phyloP scores from a whole-genome alignment of 1,284 basidiomycete genomes.

The Ceratobasidium theobromae region DNA sequence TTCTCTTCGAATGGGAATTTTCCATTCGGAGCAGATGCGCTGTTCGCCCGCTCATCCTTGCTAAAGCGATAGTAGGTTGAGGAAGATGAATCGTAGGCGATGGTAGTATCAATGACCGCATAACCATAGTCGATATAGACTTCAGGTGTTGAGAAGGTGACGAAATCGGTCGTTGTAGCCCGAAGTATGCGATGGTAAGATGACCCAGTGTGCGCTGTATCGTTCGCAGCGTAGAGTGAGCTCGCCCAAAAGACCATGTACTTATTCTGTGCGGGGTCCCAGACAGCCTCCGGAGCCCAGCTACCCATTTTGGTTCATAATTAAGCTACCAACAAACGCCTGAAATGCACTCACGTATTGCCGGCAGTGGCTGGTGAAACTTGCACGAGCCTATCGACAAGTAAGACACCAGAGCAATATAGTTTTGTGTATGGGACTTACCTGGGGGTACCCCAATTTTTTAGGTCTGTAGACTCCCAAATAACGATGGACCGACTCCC shows the following conservation, averaged over 20 bases:
- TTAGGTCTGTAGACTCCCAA: slow-evolving; percentile 29
- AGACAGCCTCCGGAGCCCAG: slow-evolving; percentile 26
- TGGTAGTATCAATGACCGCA: slow-evolving; percentile 17
- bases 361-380: slow-evolving; percentile 26
- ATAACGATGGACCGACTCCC: slow-evolving; percentile 24
- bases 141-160: slow-evolving; percentile 9
- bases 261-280: slow-evolving; percentile 24
- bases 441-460: slow-evolving; percentile 25
- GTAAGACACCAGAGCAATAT: no score
- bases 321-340: not conserved
- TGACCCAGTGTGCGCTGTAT: slow-evolving; percentile 15
- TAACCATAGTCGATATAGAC: slow-evolving; percentile 20
- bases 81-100: slow-evolving; percentile 8
- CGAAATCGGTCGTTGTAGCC: slow-evolving; percentile 22
- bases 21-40: slow-evolving; percentile 21
- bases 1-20: slow-evolving; percentile 25
- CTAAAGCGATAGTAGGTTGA: slow-evolving; percentile 25
- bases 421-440: not conserved
- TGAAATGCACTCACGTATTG: slow-evolving; percentile 11
- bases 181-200: slow-evolving; percentile 26
- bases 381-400: slow-evolving; percentile 27
- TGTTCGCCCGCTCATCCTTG: slow-evolving; percentile 25
- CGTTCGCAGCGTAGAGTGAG: slow-evolving; percentile 20
- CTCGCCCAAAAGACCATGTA: slow-evolving; percentile 29
- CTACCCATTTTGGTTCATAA: not conserved